A percentile compares a stretch with the other conserved stretches of the same genome.
phyloP scores from a whole-genome alignment of 257 asterid genomes.

The Solanum acaule region DNA sequence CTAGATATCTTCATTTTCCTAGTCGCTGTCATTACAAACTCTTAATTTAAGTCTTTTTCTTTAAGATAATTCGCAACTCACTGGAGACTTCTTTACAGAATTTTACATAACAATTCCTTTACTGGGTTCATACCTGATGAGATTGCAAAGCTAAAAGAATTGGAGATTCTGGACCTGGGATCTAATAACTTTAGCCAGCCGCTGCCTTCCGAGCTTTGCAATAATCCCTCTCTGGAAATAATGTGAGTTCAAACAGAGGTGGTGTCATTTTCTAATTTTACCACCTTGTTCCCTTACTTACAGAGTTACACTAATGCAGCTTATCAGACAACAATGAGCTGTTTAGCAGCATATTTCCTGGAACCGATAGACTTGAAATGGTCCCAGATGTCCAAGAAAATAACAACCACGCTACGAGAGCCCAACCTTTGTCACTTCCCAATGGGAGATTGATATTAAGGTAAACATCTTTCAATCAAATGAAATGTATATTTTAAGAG shows the following conservation, averaged over 20 bases:
- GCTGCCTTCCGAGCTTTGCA: conserved; percentile 46
- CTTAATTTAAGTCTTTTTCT: background rate
- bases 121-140: conserved; percentile 64
- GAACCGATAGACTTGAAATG: conserved; percentile 37
- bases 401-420: conserved; percentile 11
- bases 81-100: conserved; percentile 30
- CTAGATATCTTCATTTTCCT: background rate
- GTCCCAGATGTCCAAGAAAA: conserved; percentile 51
- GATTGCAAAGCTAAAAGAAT: conserved; percentile 39
- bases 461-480: conserved; percentile 19
- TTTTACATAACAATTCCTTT: conserved; percentile 75
- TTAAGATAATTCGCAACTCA: background rate
- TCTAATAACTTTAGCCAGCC: conserved; percentile 71
- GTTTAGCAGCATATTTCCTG: conserved; percentile 28
- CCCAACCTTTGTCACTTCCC: conserved; percentile 9
- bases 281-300: background rate
- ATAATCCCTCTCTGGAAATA: conserved; percentile 36
- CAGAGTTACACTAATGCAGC: conserved; percentile 24
- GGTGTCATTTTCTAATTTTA: background rate
- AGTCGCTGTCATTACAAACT: background rate
- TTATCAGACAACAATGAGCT: conserved; percentile 63
- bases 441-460: conserved; percentile 17
- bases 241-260: conserved; percentile 34
- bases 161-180: conserved; percentile 78
- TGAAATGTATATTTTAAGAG: background rate